Percentiles rank a stretch among this genome's conserved stretches.
phyloP scores from a whole-genome alignment of 169 alveolate species.

The Eimeria maxima region DNA sequence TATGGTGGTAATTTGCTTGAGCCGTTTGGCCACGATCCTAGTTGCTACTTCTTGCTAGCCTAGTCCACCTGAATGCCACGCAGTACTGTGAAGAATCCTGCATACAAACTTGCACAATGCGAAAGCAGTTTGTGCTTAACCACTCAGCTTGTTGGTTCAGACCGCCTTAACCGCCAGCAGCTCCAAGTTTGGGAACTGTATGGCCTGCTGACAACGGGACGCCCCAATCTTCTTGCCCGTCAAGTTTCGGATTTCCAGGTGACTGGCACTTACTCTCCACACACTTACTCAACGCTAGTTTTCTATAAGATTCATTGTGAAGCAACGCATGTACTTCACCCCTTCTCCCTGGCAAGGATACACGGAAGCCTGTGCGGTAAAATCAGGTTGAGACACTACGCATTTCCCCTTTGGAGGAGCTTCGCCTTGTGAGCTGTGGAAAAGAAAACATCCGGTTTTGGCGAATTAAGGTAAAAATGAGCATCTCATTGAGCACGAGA shows the following conservation, averaged over 20 bases:
- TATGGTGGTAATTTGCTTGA: conserved; percentile 73
- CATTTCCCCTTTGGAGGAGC: conserved; percentile 93
- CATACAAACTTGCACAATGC: neutral
- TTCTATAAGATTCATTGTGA: neutral
- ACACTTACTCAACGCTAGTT: neutral
- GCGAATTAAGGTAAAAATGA: conserved; percentile 91
- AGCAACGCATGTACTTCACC: too few species aligned
- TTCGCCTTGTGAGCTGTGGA: conserved; percentile 94
- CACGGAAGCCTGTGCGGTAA: neutral
- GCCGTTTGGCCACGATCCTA: neutral
- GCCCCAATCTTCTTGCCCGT: conserved; percentile 86
- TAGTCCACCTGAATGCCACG: neutral
- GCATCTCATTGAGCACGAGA: neutral
- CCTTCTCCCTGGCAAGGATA: neutral
- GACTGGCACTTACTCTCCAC: neutral
- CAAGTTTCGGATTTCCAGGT: conserved; percentile 90
- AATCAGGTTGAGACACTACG: conserved; percentile 88
- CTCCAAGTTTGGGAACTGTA: conserved; percentile 93
- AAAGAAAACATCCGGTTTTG: conserved; percentile 95
- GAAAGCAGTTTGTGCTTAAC: conserved; percentile 7
- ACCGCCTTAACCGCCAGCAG: conserved; percentile 89
- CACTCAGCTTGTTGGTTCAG: conserved; percentile 91
- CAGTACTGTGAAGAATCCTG: neutral
- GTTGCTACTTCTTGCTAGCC: neutral
- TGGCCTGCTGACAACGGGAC: conserved; percentile 51